Evolutionary conservation across 2,329 filamentous ascomycete species (phyloP).

Genomic region (Catunica adiposa): DNA sequence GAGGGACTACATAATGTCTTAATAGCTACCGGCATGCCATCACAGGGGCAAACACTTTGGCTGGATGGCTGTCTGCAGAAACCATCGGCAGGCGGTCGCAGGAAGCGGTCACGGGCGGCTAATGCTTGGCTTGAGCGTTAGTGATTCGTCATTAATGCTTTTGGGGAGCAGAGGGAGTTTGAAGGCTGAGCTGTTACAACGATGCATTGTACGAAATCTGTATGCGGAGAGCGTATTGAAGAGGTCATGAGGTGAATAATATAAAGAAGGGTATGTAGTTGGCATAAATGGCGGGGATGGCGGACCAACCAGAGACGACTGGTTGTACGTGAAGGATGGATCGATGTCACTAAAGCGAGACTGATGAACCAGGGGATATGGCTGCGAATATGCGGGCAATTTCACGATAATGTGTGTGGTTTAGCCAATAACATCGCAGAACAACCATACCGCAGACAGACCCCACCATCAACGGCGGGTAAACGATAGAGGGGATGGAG

Average conservation of each 20-base stretch:
- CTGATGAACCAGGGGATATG: neutral
- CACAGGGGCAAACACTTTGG: neutral
- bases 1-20: neutral
- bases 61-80: neutral
- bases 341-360: neutral
- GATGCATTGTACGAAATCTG: neutral
- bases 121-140: neutral
- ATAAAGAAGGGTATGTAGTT: neutral
- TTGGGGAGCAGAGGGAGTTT: neutral
- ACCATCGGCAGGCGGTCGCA: slow-evolving; percentile 5
- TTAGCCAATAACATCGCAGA: slow-evolving; percentile 1
- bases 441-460: neutral
- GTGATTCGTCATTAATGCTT: neutral
- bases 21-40: neutral
- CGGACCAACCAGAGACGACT: neutral
- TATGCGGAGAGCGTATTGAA: too few species aligned
- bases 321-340: neutral
- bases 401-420: neutral
- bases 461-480: slow-evolving; percentile 1
- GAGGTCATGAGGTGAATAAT: too few species aligned
- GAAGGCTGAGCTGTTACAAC: neutral
- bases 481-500: neutral
- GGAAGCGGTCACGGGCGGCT: slow-evolving; percentile 9
- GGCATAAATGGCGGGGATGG: neutral
- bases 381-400: neutral